These are phyloP conservation scores for Leucoagaricus sp. DNA, from an alignment of 1,284 basidiomycete genomes.

Conservation along the genomic window DNA sequence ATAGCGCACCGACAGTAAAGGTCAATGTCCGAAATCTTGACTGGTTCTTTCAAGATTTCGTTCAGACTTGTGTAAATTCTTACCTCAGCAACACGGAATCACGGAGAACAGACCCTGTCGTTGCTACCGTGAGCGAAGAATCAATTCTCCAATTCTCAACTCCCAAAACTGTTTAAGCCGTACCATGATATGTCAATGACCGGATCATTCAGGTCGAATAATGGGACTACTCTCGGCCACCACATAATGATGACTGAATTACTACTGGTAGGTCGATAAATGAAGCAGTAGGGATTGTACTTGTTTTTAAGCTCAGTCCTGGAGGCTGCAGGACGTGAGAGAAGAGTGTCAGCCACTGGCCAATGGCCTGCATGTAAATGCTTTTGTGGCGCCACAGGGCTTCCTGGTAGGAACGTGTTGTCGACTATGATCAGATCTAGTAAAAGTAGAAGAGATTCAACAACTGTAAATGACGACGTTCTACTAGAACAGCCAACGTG, in stretches of 20 bases:
- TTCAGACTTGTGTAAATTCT: background rate
- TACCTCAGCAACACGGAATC: background rate
- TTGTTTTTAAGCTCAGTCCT: background rate
- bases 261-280: too few species aligned
- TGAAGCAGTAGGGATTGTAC: too few species aligned
- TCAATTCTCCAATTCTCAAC: background rate
- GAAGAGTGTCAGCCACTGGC: background rate
- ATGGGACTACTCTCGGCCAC: too few species aligned
- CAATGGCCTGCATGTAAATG: background rate
- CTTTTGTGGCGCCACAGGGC: constrained; percentile 1
- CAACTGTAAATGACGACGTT: background rate
- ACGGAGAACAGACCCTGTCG: background rate
- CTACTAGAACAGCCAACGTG: background rate
- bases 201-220: too few species aligned
- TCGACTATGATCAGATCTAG: background rate
- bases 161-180: too few species aligned
- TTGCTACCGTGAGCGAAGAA: background rate
- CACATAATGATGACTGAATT: too few species aligned
- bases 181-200: too few species aligned
- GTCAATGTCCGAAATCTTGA: background rate
- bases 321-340: background rate
- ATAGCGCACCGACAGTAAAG: constrained; percentile 5
- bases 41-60: background rate
- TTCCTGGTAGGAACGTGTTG: constrained; percentile 1
- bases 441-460: background rate